phyloP scores from a whole-genome alignment of 106 monocot genomes.

The Posidonia australis region DNA sequence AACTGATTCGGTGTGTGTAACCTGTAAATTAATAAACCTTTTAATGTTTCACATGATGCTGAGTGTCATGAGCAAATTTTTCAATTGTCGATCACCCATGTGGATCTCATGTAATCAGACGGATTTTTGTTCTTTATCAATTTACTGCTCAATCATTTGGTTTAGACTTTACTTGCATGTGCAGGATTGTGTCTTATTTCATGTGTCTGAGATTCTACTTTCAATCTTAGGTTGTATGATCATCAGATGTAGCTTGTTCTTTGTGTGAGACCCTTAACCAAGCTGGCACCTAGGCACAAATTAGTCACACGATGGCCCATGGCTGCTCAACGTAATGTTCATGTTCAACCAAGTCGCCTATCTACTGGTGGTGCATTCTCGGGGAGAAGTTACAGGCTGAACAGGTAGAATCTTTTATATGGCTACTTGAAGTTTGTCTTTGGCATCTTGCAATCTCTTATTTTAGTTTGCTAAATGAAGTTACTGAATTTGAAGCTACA shows the following conservation, averaged over 20 bases:
- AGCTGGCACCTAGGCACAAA: conserved; percentile 36
- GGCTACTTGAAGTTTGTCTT: neutral
- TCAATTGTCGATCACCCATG: no score
- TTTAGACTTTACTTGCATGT: neutral
- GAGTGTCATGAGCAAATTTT: no score
- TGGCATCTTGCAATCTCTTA: no score
- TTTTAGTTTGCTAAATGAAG: no score
- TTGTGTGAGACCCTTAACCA: conserved; percentile 25
- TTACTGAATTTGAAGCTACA: no score
- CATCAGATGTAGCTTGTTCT: neutral
- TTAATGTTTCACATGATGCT: no score
- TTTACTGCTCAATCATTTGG: no score
- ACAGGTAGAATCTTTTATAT: conserved; percentile 5
- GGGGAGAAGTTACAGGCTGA: conserved; percentile 67
- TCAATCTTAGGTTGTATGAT: neutral
- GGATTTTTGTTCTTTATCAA: no score
- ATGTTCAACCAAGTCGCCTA: conserved; percentile 2
- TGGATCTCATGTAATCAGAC: no score
- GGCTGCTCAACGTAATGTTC: conserved; percentile 31
- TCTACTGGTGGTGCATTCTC: conserved; percentile 32
- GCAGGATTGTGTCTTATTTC: neutral
- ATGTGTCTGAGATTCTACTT: neutral
- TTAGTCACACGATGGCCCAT: conserved; percentile 33
- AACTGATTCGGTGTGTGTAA: no score
- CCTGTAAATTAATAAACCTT: no score